Conservation (phyloP, 495 filamentous ascomycete genomes). For the Xeromyces bisporus region DNA sequence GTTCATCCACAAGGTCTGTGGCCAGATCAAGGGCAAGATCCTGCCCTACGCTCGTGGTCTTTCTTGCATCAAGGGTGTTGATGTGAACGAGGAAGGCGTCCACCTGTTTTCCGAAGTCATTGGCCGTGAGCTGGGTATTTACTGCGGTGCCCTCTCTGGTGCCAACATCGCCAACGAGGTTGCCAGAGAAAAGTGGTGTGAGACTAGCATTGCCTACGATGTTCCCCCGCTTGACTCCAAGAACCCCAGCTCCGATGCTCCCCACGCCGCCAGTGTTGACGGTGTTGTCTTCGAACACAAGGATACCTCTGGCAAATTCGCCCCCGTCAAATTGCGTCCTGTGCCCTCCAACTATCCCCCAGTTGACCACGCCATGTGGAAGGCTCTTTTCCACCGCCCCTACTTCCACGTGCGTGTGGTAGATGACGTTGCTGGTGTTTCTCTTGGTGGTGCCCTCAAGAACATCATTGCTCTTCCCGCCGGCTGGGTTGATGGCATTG, state of each 20-base stretch:
- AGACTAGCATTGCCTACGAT: conserved; percentile 93
- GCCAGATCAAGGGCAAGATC: conserved; percentile 71
- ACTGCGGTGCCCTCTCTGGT: conserved; percentile 89
- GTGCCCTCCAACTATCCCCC: conserved; percentile 67
- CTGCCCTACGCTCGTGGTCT: conserved; percentile 84
- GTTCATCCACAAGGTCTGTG: conserved; percentile 80
- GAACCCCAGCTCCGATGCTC: conserved; percentile 44
- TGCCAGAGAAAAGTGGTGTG: conserved; percentile 84
- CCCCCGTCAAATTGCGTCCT: conserved; percentile 48
- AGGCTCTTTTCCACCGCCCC: conserved; percentile 80
- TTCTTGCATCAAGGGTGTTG: conserved; percentile 95
- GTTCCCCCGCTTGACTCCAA: conserved; percentile 71
- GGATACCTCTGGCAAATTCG: conserved; percentile 42
- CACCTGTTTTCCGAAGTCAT: conserved; percentile 90
- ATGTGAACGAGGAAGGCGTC: conserved; percentile 68
- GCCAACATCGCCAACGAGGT: conserved; percentile 96
- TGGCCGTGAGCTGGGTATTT: conserved; percentile 75
- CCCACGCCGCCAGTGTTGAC: conserved; percentile 39
- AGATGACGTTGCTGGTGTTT: conserved; percentile 85
- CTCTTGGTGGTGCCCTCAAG: conserved; percentile 88
- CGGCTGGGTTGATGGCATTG: conserved; percentile 86
- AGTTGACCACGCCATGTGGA: conserved; percentile 60
- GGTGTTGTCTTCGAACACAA: conserved; percentile 47
- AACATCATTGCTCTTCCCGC: conserved; percentile 93
- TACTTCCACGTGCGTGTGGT: conserved; percentile 96